phyloP scores from a whole-genome alignment of 192 early-diverging fungal genomes.

The Paraglomus brasilianum region DNA sequence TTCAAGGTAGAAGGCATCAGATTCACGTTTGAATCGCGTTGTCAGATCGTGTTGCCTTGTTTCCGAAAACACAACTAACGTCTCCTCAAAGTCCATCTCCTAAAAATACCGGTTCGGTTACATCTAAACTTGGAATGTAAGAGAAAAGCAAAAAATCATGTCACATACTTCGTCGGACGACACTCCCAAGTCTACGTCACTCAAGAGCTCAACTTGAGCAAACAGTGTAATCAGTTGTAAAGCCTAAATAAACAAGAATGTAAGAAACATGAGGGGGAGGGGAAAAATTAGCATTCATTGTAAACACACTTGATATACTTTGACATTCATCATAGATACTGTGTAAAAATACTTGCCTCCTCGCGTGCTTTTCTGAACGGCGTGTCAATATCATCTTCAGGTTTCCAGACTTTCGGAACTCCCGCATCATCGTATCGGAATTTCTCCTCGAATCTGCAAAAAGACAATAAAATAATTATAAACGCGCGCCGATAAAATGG shows the following conservation, averaged over 20 bases:
- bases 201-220: slow-evolving; percentile 67
- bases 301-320: not conserved
- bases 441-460: slow-evolving; percentile 74
- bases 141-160: not conserved
- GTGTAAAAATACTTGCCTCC: slow-evolving; percentile 38
- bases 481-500: not conserved
- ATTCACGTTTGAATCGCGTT: slow-evolving; percentile 83
- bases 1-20: slow-evolving; percentile 89
- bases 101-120: slow-evolving; percentile 10
- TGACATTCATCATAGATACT: not conserved
- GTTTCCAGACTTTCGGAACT: slow-evolving; percentile 92
- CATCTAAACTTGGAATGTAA: slow-evolving; percentile 11
- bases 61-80: slow-evolving; percentile 61
- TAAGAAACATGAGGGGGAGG: not conserved
- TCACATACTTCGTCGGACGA: slow-evolving; percentile 40
- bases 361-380: slow-evolving; percentile 75
- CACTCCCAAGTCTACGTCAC: slow-evolving; percentile 35
- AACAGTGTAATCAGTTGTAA: slow-evolving; percentile 66
- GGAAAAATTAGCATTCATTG: not conserved
- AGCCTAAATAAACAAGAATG: slow-evolving; percentile 47
- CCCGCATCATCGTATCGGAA: slow-evolving; percentile 95
- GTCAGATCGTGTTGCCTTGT: slow-evolving; percentile 67
- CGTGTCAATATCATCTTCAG: slow-evolving; percentile 92
- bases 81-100: slow-evolving; percentile 61
- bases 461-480: not conserved